These are phyloP conservation scores for Wickerhamomyces ciferrii DNA, from an alignment of 805 yeast genomes.

Conservation along the genomic window DNA sequence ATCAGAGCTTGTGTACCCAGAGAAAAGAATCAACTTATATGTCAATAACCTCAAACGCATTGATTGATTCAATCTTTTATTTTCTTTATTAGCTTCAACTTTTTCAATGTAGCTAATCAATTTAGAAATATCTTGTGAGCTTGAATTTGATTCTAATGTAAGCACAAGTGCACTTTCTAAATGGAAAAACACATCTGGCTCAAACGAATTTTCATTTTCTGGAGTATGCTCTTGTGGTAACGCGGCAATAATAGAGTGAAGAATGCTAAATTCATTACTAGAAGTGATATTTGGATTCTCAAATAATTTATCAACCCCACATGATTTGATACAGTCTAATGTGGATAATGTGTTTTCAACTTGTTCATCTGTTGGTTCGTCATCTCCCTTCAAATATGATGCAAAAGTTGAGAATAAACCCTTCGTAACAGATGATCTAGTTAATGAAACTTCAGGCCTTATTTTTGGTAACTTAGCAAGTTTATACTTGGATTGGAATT, in stretches of 20 bases:
- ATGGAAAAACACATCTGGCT: constrained; percentile 32
- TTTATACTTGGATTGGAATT: constrained; percentile 53
- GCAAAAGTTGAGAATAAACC: constrained; percentile 91
- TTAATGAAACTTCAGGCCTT: constrained; percentile 60
- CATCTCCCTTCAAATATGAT: constrained; percentile 89
- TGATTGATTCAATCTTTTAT: constrained; percentile 18
- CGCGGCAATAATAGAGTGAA: constrained; percentile 26
- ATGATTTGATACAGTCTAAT: constrained; percentile 73
- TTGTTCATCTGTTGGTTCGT: constrained; percentile 93
- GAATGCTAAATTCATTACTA: constrained; percentile 12
- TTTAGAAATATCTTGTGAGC: constrained; percentile 2
- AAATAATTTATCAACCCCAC: constrained; percentile 54
- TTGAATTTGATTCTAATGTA: neutral
- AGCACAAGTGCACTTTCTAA: constrained; percentile 29
- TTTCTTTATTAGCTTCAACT: constrained; percentile 12
- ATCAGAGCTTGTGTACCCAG: neutral
- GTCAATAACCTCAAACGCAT: constrained; percentile 38
- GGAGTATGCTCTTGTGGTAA: constrained; percentile 28
- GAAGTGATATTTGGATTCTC: constrained; percentile 12
- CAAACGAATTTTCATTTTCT: constrained; percentile 21
- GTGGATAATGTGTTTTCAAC: constrained; percentile 82
- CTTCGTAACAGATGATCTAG: constrained; percentile 57
- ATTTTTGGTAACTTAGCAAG: constrained; percentile 55
- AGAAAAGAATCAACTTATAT: constrained; percentile 42
- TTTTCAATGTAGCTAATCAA: constrained; percentile 22